Percentiles rank a stretch among this genome's conserved stretches.
Conservation (phyloP, 495 filamentous ascomycete species). For the Neurospora sublineolata region DNA sequence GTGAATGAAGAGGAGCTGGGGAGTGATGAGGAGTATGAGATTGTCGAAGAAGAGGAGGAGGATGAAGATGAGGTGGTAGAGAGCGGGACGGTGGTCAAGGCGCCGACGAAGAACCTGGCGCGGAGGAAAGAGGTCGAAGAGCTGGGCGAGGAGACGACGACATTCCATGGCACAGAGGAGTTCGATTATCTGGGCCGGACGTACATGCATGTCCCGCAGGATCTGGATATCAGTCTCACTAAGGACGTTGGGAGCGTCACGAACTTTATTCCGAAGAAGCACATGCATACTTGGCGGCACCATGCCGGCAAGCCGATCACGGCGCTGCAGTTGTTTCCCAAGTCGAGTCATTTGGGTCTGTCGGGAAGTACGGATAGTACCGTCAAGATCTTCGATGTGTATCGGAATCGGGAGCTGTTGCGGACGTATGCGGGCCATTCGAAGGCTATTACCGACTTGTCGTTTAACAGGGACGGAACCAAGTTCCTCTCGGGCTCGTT, state of each 20-base stretch:
- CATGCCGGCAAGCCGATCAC: slow-evolving; percentile 74
- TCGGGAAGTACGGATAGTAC: slow-evolving; percentile 77
- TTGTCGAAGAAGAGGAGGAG: slow-evolving; percentile 46
- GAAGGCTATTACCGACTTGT: slow-evolving; percentile 82
- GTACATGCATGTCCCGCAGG: slow-evolving; percentile 93
- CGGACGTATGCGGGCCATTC: slow-evolving; percentile 82
- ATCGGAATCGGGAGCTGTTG: slow-evolving; percentile 75
- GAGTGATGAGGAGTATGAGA: slow-evolving; percentile 74
- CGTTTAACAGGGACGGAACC: slow-evolving; percentile 70
- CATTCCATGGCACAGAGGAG: slow-evolving; percentile 72
- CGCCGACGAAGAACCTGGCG: slow-evolving; percentile 44
- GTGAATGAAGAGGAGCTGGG: slow-evolving; percentile 50
- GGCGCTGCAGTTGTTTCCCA: slow-evolving; percentile 77
- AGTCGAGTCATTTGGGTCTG: slow-evolving; percentile 75
- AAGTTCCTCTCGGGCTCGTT: slow-evolving; percentile 87
- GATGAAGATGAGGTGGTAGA: slow-evolving; percentile 45
- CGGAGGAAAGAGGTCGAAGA: slow-evolving; percentile 46
- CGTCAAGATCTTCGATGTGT: slow-evolving; percentile 92
- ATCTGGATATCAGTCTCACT: slow-evolving; percentile 76
- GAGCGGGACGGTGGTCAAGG: slow-evolving; percentile 40
- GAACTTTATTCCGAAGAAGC: slow-evolving; percentile 90
- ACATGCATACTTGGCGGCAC: slow-evolving; percentile 77
- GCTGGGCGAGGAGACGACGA: slow-evolving; percentile 62
- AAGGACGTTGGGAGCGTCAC: slow-evolving; percentile 69
- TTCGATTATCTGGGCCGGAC: slow-evolving; percentile 89